phyloP scores from a whole-genome alignment of 148 eudicot species.

The Diospyros lotus region DNA sequence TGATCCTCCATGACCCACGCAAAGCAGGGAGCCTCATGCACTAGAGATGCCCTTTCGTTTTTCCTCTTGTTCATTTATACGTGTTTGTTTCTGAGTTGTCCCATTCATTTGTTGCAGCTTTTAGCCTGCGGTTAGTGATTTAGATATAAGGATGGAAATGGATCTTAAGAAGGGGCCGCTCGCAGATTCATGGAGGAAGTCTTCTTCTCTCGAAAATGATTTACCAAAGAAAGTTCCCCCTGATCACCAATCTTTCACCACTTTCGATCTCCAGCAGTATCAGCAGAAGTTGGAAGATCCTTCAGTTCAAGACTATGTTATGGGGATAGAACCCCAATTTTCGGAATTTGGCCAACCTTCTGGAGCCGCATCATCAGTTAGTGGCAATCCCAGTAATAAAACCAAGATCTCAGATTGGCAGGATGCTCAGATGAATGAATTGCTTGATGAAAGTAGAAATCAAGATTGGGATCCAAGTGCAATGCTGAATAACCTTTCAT shows the following conservation, averaged over 20 bases:
- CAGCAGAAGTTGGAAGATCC: conserved; percentile 52
- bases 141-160: conserved; percentile 29
- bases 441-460: conserved; percentile 23
- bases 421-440: conserved; percentile 34
- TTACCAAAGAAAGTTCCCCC: conserved; percentile 27
- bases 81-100: conserved; percentile 2
- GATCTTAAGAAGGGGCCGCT: conserved; percentile 42
- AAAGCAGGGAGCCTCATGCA: too few relatives aligned
- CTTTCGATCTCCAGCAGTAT: conserved; percentile 36
- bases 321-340: conserved; percentile 38
- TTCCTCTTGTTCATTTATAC: conserved; percentile 11
- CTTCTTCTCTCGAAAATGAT: conserved; percentile 32
- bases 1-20: too few relatives aligned
- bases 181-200: conserved; percentile 42
- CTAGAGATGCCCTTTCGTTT: background rate
- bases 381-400: conserved; percentile 25
- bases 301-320: conserved; percentile 39
- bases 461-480: conserved; percentile 75
- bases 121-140: background rate
- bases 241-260: conserved; percentile 34
- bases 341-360: conserved; percentile 41
- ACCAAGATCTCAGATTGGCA: conserved; percentile 30
- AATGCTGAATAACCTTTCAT: conserved; percentile 70
- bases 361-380: conserved; percentile 24
- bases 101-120: background rate